These are phyloP conservation scores for Artemisia argyi DNA, from an alignment of 129 eudicot genomes.

Conservation along the genomic window DNA sequence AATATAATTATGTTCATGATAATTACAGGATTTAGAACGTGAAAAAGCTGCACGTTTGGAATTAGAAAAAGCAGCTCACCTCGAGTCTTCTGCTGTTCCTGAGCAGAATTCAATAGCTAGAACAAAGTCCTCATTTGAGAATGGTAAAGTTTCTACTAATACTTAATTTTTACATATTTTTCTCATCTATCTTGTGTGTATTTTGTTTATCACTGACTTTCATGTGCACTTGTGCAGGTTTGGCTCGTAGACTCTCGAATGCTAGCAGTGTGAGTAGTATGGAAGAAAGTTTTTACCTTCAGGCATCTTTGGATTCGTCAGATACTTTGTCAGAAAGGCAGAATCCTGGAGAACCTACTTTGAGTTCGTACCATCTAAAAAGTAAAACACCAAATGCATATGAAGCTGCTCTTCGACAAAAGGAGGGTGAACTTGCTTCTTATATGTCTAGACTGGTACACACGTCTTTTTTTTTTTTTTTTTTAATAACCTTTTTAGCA, in stretches of 20 bases:
- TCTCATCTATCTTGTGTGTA: neutral
- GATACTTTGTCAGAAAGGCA: conserved; percentile 59
- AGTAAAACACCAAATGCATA: conserved; percentile 80
- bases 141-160: conserved; percentile 45
- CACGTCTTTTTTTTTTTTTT: neutral
- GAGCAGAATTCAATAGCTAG: conserved; percentile 60
- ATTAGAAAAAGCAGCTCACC: conserved; percentile 62
- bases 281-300: conserved; percentile 94
- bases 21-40: conserved; percentile 71
- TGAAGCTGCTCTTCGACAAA: conserved; percentile 90
- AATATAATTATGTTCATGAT: neutral
- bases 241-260: conserved; percentile 73
- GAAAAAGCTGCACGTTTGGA: conserved; percentile 85
- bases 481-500: neutral
- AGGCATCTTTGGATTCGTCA: conserved; percentile 81
- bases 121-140: conserved; percentile 62
- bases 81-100: conserved; percentile 44
- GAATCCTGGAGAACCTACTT: conserved; percentile 53
- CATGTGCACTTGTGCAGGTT: conserved; percentile 55
- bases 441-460: conserved; percentile 92
- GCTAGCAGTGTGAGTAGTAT: conserved; percentile 76
- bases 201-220: conserved; percentile 13
- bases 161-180: neutral
- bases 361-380: conserved; percentile 66
- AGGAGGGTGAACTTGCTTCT: conserved; percentile 98